These are phyloP conservation scores for Colletotrichum acutatum DNA, from an alignment of 2,329 filamentous ascomycete genomes.

Conservation along the genomic window DNA sequence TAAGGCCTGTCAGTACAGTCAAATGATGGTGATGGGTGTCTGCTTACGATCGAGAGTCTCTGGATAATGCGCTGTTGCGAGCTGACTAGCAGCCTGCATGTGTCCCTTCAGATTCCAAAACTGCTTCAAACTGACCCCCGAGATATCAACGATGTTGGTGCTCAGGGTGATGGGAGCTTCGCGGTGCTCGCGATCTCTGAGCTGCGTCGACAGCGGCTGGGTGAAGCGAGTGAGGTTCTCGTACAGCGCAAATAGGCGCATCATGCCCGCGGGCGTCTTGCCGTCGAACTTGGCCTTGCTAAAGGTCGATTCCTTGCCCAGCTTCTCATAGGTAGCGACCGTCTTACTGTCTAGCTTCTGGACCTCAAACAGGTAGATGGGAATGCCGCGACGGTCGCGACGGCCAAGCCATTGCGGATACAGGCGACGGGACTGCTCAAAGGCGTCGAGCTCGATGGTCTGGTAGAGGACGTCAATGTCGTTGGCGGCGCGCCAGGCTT, in stretches of 20 bases:
- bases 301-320: slow-evolving; percentile 63
- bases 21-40: background rate
- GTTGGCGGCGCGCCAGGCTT: slow-evolving; percentile 86
- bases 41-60: slow-evolving; percentile 90
- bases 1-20: slow-evolving; percentile 30
- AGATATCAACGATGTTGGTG: slow-evolving; percentile 96
- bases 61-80: slow-evolving; percentile 94
- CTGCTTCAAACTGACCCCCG: slow-evolving; percentile 86
- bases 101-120: slow-evolving; percentile 96
- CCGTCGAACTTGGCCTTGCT: slow-evolving; percentile 72
- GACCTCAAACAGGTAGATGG: slow-evolving; percentile 92
- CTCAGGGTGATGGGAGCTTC: slow-evolving; percentile 91
- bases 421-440: slow-evolving; percentile 83
- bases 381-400: slow-evolving; percentile 89
- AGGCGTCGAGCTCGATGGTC: slow-evolving; percentile 86
- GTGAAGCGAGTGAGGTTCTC: slow-evolving; percentile 91
- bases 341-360: slow-evolving; percentile 84
- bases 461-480: slow-evolving; percentile 83
- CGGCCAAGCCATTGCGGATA: slow-evolving; percentile 97
- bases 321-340: slow-evolving; percentile 81
- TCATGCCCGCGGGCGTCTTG: slow-evolving; percentile 77
- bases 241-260: slow-evolving; percentile 92
- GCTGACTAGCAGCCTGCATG: slow-evolving; percentile 90
- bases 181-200: slow-evolving; percentile 76
- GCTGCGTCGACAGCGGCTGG: slow-evolving; percentile 84